A percentile compares a stretch with the other conserved stretches of the same genome.
These are phyloP conservation scores for Exophiala spinifera DNA, from an alignment of 2,329 filamentous ascomycete species.

Conservation along the genomic window DNA sequence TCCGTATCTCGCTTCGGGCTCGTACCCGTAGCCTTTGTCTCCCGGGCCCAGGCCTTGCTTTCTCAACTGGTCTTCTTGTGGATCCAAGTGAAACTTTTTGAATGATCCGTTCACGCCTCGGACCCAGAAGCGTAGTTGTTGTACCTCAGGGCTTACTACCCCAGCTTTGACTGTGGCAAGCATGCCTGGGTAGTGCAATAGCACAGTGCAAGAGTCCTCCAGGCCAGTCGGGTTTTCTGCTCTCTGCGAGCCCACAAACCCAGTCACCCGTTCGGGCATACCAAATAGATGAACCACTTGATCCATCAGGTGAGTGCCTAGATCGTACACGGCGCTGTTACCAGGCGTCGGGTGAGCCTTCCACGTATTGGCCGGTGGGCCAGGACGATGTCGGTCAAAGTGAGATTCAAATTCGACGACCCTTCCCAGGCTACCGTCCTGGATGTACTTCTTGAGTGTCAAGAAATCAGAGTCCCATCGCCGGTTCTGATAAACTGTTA, in stretches of 20 bases:
- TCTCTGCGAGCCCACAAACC: constrained; percentile 65
- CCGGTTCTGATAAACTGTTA: constrained; percentile 74
- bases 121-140: constrained; percentile 74
- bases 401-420: constrained; percentile 75
- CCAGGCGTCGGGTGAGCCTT: constrained; percentile 65
- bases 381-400: constrained; percentile 70
- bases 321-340: constrained; percentile 68
- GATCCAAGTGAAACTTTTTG: constrained; percentile 68
- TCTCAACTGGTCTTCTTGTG: constrained; percentile 69
- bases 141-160: constrained; percentile 64
- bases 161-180: constrained; percentile 68
- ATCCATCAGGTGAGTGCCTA: constrained; percentile 74
- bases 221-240: constrained; percentile 51
- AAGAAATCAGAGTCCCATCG: constrained; percentile 76
- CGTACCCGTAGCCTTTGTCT: constrained; percentile 63
- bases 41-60: constrained; percentile 60
- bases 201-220: constrained; percentile 55
- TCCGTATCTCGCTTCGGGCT: constrained; percentile 58
- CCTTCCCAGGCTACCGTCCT: constrained; percentile 61
- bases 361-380: constrained; percentile 58
- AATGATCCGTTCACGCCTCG: constrained; percentile 71
- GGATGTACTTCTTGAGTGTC: constrained; percentile 63
- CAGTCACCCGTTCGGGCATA: constrained; percentile 64
- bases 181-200: constrained; percentile 61
- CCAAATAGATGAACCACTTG: constrained; percentile 71